Evolutionary conservation across 495 filamentous ascomycete genomes (phyloP).

Genomic region (Aspergillus panamensis): DNA sequence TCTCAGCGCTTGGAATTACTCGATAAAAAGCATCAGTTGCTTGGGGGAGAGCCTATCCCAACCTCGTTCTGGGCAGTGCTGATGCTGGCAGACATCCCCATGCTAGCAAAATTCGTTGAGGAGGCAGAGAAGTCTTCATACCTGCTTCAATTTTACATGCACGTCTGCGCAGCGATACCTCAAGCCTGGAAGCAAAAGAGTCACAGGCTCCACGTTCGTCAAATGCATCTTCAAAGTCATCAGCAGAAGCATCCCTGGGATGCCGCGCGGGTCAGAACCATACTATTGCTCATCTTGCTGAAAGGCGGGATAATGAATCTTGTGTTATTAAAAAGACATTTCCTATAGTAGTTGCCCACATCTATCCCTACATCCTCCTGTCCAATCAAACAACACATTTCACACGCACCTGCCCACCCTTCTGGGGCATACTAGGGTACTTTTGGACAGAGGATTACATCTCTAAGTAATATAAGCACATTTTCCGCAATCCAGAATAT

Average conservation of each 20-base stretch:
- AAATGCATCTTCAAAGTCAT: not conserved
- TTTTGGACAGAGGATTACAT: constrained; percentile 1
- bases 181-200: constrained; percentile 5
- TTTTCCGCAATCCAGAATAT: not conserved
- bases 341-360: not conserved
- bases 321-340: not conserved
- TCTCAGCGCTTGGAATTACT: not conserved
- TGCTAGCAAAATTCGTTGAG: constrained; percentile 6
- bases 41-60: not conserved
- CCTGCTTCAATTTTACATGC: constrained; percentile 10
- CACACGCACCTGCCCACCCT: constrained; percentile 1
- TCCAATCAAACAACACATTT: not conserved
- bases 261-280: too few relatives aligned
- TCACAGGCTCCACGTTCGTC: not conserved
- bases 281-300: not conserved
- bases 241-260: too few relatives aligned
- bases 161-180: constrained; percentile 9
- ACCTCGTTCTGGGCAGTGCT: constrained; percentile 11
- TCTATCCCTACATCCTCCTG: not conserved
- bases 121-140: constrained; percentile 8
- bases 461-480: not conserved
- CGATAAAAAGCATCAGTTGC: not conserved
- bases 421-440: constrained; percentile 2
- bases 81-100: constrained; percentile 4
- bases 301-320: not conserved